Base-by-base conservation (phyloP, 345 rosid species). In the Camelina sativa region DNA sequence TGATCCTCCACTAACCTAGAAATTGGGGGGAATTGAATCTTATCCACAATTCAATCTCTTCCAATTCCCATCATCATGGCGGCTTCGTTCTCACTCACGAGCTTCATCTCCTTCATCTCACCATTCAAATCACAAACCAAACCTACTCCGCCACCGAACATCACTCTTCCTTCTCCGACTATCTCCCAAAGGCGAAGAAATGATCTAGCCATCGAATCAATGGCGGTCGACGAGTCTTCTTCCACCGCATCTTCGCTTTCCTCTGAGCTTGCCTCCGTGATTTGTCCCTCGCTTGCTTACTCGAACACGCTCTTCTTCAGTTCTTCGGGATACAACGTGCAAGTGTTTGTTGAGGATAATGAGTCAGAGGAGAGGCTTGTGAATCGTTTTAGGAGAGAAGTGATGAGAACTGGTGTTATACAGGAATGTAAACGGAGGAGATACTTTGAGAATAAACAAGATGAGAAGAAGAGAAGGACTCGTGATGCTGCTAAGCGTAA, bases 401-500 rank as follows among this genome's bases (percentile, higher is more conserved):
- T 89, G 16, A 76, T 89, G 86, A 85, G 75, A 80, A 93, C 93
- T 10, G 98, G 96, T 4, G 82, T 93, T 12, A 86, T 92, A 46
- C 98, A 87, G 78, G 96, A 88, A 83, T 80, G 88, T 57, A 87
- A 83, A 75, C 73, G 92, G 9, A 83, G 92, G 79, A 85, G 83
- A 71, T 87, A 69, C 83, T 80, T 71, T 47, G 97, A 92, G 89
- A 88, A 85, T 72, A 79, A 77, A 28, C 91, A 87, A 60, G 97
- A 92, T 4, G 87, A 87, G 91, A 85, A 83, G 89, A 89, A 89
- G 72, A 77, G 96, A 1, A 90, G 84, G 85, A 4, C 80, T 30
- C 91, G 92, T 22, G 94, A 92, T 62, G 98, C 92, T 40, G 94
- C 96, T 62, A 92, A 83, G 91, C 91, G 96, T 44, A 88, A 87